Percentiles rank a stretch among this genome's conserved stretches.
Evolutionary conservation across 352 stramenopile species (phyloP).

Genomic region (Globisporangium emineosum): DNA sequence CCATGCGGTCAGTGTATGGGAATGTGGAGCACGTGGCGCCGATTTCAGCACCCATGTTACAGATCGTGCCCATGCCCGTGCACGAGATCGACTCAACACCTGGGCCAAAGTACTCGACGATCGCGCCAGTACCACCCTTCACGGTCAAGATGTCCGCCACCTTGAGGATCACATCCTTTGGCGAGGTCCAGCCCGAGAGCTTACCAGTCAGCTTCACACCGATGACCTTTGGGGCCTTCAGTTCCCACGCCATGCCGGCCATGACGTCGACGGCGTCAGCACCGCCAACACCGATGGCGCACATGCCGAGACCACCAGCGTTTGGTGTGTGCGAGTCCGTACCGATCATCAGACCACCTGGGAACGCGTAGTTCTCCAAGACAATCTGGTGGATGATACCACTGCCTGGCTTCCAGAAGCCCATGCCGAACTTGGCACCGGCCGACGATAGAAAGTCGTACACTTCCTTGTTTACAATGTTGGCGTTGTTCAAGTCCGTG

Average conservation of each 20-base stretch:
- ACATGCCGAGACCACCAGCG: slow-evolving; percentile 92
- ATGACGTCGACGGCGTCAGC: slow-evolving; percentile 93
- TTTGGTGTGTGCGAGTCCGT: slow-evolving; percentile 95
- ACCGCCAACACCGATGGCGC: slow-evolving; percentile 90
- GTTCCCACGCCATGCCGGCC: slow-evolving; percentile 92
- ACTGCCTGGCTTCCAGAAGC: slow-evolving; percentile 92
- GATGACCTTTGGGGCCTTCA: slow-evolving; percentile 95
- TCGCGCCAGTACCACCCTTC: slow-evolving; percentile 91
- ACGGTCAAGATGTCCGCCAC: slow-evolving; percentile 92
- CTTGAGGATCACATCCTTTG: slow-evolving; percentile 95
- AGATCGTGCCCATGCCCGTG: slow-evolving; percentile 94
- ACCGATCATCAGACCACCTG: slow-evolving; percentile 93
- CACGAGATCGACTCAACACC: slow-evolving; percentile 92
- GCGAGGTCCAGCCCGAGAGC: slow-evolving; percentile 91
- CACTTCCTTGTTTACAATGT: slow-evolving; percentile 90
- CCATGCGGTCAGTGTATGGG: slow-evolving; percentile 91
- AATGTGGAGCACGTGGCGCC: slow-evolving; percentile 93
- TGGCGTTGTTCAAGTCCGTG: slow-evolving; percentile 86
- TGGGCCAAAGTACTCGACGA: slow-evolving; percentile 93
- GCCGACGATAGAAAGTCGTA: slow-evolving; percentile 92
- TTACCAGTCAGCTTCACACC: slow-evolving; percentile 93
- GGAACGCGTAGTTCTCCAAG: slow-evolving; percentile 94
- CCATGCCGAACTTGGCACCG: slow-evolving; percentile 92
- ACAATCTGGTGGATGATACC: slow-evolving; percentile 95
- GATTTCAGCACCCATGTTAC: slow-evolving; percentile 95